Evolutionary conservation across 768 basidiomycete genomes (phyloP), one percentile per base, ranked within the genome.

Genomic region (Lactifluus echinatus): DNA sequence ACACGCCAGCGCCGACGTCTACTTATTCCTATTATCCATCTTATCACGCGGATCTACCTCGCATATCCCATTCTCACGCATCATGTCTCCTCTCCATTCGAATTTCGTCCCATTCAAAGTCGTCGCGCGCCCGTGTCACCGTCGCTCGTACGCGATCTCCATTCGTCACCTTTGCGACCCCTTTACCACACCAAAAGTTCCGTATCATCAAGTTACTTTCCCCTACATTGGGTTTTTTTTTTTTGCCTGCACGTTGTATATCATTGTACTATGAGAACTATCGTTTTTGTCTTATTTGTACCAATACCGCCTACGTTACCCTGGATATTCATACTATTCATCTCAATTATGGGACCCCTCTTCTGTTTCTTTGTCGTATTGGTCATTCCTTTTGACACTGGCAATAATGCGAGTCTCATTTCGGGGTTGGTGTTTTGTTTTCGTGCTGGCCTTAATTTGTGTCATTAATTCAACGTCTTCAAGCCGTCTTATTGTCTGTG

Each of bases 1-100:
- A 55, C 58, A 59, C 58, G 42, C 53, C 28, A 48, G 53, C 53
- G 42, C 47, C 58, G 58, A 59, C 53, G 58, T 53, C 56, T 59
- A 59, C 53, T 59, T 59, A 59, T 59, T 59, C 58, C 58, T 59
- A 59, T 59, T 59, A 59, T 59, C 58, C 48, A 59, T 59, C 53
- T 59, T 48, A 58, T 59, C 53, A 50, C 58, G 58, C 58, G 58
- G 50, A 59, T 59, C 53, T 59, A 59, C 57, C 57, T 50, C 42
- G 58, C 58, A 59, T 59, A 55, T 59, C 53, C 53, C 45, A 31
- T 55, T 39, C 31, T 42, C 53, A 59, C 53, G 40, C 49, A 31
- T 34, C 47, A 43, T 54, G 40, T 48, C 50, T n/a, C 33, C 43
- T 48, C 21, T 45, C 42, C 53, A 34, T 49, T 55, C 48, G 34